phyloP scores from a whole-genome alignment of 2,329 filamentous ascomycete species.

The Hypoxylon sp. region DNA sequence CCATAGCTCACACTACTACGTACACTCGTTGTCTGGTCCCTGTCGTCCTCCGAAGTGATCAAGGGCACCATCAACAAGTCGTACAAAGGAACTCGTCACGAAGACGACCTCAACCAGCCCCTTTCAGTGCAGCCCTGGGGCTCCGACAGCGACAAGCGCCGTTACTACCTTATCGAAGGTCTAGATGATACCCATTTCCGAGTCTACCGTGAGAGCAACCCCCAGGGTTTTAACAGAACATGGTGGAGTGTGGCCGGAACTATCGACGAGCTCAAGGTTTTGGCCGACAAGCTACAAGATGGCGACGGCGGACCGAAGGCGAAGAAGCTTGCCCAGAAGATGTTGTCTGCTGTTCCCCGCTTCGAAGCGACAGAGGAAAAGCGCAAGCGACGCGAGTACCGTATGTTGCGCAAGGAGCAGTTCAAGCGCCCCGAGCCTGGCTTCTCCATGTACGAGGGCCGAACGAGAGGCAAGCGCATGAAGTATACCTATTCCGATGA shows the following conservation, averaged over 20 bases:
- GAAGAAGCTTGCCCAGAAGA: constrained; percentile 80
- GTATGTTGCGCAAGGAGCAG: constrained; percentile 83
- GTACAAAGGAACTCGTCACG: constrained; percentile 89
- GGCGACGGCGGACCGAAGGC: constrained; percentile 86
- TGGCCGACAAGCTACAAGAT: constrained; percentile 80
- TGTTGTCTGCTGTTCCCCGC: constrained; percentile 81
- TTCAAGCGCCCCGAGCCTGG: constrained; percentile 90
- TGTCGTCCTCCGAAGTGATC: constrained; percentile 87
- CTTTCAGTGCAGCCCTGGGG: constrained; percentile 93
- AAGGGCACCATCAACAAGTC: constrained; percentile 84
- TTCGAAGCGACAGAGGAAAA: constrained; percentile 98
- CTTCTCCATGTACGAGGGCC: constrained; percentile 94
- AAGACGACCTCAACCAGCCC: constrained; percentile 83
- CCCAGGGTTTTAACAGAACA: constrained; percentile 77
- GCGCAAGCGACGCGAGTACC: constrained; percentile 91
- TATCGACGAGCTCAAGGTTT: constrained; percentile 83
- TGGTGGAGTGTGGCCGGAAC: constrained; percentile 95
- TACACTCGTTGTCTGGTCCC: constrained; percentile 86
- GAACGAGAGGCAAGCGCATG: constrained; percentile 94
- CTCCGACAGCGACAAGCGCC: constrained; percentile 86
- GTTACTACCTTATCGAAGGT: constrained; percentile 94
- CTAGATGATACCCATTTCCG: constrained; percentile 94
- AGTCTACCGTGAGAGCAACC: constrained; percentile 93
- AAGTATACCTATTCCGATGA: constrained; percentile 97
- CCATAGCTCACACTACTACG: constrained; percentile 82